Evolutionary conservation across 2,329 filamentous ascomycete species (phyloP), one percentile per base, ranked within the genome.

Genomic region (Zymoseptoria pseudotritici): DNA sequence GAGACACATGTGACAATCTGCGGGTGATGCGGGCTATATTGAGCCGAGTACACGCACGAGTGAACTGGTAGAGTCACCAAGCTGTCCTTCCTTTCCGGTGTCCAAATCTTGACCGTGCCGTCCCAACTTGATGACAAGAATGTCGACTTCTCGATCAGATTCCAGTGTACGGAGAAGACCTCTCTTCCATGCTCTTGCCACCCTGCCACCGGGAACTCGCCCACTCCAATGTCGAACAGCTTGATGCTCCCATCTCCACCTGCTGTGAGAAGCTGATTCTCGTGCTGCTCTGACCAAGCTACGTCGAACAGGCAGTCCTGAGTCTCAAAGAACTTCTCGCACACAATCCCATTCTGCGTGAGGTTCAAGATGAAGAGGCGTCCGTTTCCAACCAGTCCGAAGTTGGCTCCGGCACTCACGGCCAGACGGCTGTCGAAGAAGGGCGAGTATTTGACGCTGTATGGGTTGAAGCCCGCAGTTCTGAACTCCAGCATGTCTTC

Each of bases 281-380:
- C 93, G 78, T 99, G 92, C 67, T 91, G 85, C 78, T 99, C 94
- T 19, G 91, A 96, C 91, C 94, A 97, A 24, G 92, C 84, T 57
- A 94, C 81, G 76, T 99, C 94, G 76, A 96, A 99, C 65, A 97
- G 87, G 52, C 92, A 90, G 75, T 99, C 94, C 79, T 97, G 95
- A 10, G 94, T 99, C 71, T 97, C 93, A 78, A 93, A 99, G 72
- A 84, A 88, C 80, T 94, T 95, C 74, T 95, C 86, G 55, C 91
- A 84, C 57, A 89, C 85, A 60, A 97, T 88, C 9, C 94, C 94
- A 61, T 89, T 85, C 0, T 90, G 82, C 3, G 91, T 95, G 65
- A 99, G 78, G 29, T 87, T 88, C 24, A 97, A 81, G 60, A 93
- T 86, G 72, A 90, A 97, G 0, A 97, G 78, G 51, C 92, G 86